phyloP scores from a whole-genome alignment of 768 basidiomycete species.

The Suillus paluster region DNA sequence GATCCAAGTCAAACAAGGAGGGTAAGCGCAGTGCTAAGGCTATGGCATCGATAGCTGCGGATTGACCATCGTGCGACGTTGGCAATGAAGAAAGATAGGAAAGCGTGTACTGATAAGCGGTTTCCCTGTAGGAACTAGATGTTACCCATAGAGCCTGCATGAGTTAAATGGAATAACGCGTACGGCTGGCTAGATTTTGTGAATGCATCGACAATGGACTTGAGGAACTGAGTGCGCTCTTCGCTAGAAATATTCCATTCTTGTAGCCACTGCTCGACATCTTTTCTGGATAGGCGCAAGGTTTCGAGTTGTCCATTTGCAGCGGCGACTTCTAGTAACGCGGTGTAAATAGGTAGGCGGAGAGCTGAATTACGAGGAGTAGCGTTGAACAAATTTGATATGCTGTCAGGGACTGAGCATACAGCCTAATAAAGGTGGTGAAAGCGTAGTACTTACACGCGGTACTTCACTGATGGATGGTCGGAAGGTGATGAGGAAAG shows the following conservation, averaged over 20 bases:
- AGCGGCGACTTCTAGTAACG: constrained; percentile 63
- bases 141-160: neutral
- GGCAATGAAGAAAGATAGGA: constrained; percentile 66
- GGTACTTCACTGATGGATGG: constrained; percentile 68
- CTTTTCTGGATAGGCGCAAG: constrained; percentile 59
- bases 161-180: constrained; percentile 31
- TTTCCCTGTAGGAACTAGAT: constrained; percentile 43
- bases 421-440: constrained; percentile 1
- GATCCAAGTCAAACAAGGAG: constrained; percentile 78
- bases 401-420: constrained; percentile 42
- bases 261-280: constrained; percentile 76
- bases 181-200: constrained; percentile 62
- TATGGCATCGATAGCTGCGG: constrained; percentile 64
- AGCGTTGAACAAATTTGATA: constrained; percentile 84
- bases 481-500: constrained; percentile 60
- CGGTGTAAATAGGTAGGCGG: constrained; percentile 63
- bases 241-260: constrained; percentile 73
- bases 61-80: constrained; percentile 51
- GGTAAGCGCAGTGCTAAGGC: constrained; percentile 68
- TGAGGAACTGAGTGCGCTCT: constrained; percentile 69
- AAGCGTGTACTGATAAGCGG: constrained; percentile 67
- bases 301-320: constrained; percentile 64
- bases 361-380: constrained; percentile 67
- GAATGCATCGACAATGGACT: constrained; percentile 63
- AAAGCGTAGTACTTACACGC: constrained; percentile 52